phyloP scores from a whole-genome alignment of 352 stramenopile genomes.

The Lagenidium giganteum region DNA sequence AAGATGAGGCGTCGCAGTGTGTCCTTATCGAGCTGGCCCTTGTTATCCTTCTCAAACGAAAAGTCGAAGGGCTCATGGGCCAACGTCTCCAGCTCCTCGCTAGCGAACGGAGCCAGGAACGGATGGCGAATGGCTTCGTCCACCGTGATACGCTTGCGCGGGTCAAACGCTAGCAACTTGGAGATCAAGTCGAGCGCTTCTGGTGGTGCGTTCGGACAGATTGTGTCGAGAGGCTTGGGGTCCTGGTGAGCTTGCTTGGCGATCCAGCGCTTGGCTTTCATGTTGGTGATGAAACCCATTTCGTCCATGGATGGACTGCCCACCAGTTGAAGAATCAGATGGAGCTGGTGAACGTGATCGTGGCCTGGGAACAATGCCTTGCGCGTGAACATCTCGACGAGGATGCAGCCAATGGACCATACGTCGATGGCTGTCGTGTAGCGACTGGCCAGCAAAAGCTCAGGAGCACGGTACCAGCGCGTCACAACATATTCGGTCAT shows the following conservation, averaged over 20 bases:
- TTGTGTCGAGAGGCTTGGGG: constrained; percentile 29
- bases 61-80: constrained; percentile 66
- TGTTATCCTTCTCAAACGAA: constrained; percentile 70
- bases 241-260: constrained; percentile 64
- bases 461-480: constrained; percentile 91
- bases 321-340: constrained; percentile 77
- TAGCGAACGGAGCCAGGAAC: constrained; percentile 68
- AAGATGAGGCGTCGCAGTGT: constrained; percentile 78
- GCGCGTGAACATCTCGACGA: constrained; percentile 95
- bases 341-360: constrained; percentile 88
- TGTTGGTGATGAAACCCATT: constrained; percentile 79
- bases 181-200: constrained; percentile 83
- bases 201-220: constrained; percentile 51
- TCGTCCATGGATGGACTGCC: constrained; percentile 55
- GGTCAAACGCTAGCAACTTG: constrained; percentile 88
- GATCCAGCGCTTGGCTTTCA: constrained; percentile 82
- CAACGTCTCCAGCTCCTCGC: constrained; percentile 31
- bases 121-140: constrained; percentile 74
- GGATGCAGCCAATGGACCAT: constrained; percentile 97
- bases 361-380: constrained; percentile 78
- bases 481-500: constrained; percentile 92
- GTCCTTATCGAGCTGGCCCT: constrained; percentile 66
- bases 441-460: constrained; percentile 91
- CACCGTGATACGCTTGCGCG: constrained; percentile 61
- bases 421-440: constrained; percentile 95